These are phyloP conservation scores for Trichopus zeylanicus DNA, from an alignment of 116 monocot species.

Conservation along the genomic window DNA sequence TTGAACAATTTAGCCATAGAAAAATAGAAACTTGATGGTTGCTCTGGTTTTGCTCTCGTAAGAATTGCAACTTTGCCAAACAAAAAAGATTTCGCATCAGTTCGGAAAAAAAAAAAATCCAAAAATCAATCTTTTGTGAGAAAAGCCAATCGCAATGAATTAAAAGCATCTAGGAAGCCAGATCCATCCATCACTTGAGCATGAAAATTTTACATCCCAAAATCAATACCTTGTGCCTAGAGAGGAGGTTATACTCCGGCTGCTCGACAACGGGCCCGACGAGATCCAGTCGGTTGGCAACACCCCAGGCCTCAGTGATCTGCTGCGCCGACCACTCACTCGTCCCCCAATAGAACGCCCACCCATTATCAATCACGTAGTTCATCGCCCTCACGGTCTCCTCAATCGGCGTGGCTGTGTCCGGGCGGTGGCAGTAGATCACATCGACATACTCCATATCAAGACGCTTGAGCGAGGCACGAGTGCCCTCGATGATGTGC, in stretches of 20 bases:
- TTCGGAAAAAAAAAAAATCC: too few species aligned
- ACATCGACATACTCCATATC: constrained; percentile 95
- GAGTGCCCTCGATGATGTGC: constrained; percentile 84
- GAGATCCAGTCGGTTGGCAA: constrained; percentile 54
- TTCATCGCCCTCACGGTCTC: constrained; percentile 97
- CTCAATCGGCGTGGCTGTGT: constrained; percentile 71
- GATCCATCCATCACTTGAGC: too few species aligned
- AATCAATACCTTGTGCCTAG: constrained; percentile 69
- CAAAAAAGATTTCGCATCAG: too few species aligned
- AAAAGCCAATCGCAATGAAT: too few species aligned
- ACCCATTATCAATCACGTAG: constrained; percentile 75
- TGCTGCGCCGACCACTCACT: constrained; percentile 95
- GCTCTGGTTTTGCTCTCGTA: too few species aligned
- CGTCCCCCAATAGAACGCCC: constrained; percentile 95
- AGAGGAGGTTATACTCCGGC: constrained; percentile 89
- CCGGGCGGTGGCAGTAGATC: constrained; percentile 87
- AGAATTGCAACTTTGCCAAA: too few species aligned
- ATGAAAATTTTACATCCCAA: not conserved
- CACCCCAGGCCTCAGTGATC: constrained; percentile 87
- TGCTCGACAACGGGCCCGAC: constrained; percentile 86
- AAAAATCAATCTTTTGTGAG: too few species aligned
- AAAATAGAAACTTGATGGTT: too few species aligned
- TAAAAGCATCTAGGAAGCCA: too few species aligned
- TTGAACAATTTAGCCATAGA: too few species aligned
- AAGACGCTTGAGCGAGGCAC: constrained; percentile 62